These are phyloP conservation scores for Tuber indicum DNA, from an alignment of 495 filamentous ascomycete genomes.

Conservation along the genomic window DNA sequence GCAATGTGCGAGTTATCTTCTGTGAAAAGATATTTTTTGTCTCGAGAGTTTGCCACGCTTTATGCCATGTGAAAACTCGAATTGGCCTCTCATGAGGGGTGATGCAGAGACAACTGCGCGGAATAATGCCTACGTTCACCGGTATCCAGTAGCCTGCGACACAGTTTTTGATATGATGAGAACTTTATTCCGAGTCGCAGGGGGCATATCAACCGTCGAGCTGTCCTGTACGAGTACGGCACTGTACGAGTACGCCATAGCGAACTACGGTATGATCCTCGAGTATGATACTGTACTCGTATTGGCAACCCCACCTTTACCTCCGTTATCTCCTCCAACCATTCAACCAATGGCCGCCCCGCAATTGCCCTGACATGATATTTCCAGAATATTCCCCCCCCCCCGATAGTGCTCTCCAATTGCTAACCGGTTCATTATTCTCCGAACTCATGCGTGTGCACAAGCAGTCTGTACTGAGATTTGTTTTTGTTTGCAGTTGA, in stretches of 20 bases:
- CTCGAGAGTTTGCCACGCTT: background rate
- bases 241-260: background rate
- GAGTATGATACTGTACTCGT: too few relatives aligned
- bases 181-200: background rate
- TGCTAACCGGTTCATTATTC: background rate
- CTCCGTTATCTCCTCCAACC: background rate
- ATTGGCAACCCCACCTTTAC: background rate
- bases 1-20: background rate
- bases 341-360: background rate
- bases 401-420: background rate
- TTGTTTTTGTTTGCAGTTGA: background rate
- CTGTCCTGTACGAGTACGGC: background rate
- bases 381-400: conserved; percentile 3
- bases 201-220: background rate
- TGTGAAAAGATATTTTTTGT: background rate
- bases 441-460: background rate
- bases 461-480: background rate
- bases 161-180: background rate
- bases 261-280: background rate
- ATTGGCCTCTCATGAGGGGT: background rate
- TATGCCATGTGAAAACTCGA: background rate
- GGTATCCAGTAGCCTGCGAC: too few relatives aligned
- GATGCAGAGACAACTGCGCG: background rate
- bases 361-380: background rate
- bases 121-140: background rate